Evolutionary conservation across 257 asterid genomes (phyloP).

Genomic region (Parsonsia alboflavescens): DNA sequence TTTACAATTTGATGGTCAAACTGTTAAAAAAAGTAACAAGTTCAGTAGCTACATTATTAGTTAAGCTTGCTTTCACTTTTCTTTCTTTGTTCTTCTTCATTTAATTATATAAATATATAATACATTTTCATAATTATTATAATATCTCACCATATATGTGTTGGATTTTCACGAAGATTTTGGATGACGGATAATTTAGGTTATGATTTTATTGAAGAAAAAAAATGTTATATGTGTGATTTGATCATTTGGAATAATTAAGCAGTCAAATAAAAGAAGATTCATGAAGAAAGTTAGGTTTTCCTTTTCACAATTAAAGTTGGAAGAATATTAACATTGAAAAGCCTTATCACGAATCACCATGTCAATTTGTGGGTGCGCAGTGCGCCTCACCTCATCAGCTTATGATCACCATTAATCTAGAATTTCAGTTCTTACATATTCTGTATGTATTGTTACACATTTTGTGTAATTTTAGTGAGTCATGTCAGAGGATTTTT

Average conservation of each 20-base stretch:
- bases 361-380: not conserved
- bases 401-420: not conserved
- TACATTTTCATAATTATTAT: too few relatives aligned
- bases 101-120: too few relatives aligned
- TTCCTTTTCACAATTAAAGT: not conserved
- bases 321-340: not conserved
- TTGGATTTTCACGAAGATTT: too few relatives aligned
- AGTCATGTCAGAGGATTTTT: too few relatives aligned
- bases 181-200: not conserved
- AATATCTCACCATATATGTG: not conserved
- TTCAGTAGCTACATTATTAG: too few relatives aligned
- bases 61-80: not conserved
- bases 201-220: not conserved
- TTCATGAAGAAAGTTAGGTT: not conserved
- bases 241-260: not conserved
- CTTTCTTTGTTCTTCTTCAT: too few relatives aligned
- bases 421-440: not conserved
- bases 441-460: too few relatives aligned
- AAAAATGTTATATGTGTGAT: not conserved
- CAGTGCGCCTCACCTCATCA: not conserved
- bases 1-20: too few relatives aligned
- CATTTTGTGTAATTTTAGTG: too few relatives aligned
- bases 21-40: too few relatives aligned
- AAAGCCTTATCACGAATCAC: not conserved
- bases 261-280: not conserved